phyloP scores from a whole-genome alignment of 805 yeast genomes.

The Aciculoconidium aculeatum region DNA sequence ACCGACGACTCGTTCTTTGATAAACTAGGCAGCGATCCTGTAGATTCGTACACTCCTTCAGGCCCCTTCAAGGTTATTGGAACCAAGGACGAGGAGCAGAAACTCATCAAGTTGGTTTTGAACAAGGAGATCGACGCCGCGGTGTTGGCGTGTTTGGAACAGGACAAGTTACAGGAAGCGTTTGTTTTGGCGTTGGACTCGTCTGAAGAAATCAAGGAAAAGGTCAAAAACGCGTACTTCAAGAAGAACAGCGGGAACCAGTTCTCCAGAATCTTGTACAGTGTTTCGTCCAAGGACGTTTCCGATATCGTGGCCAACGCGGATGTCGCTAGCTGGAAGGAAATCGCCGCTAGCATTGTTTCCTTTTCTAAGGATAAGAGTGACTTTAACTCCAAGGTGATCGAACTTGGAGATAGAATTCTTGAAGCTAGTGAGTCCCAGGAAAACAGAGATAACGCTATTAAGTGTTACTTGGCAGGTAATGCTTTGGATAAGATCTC shows the following conservation, averaged over 20 bases:
- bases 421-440: slow-evolving; percentile 20
- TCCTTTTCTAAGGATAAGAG: slow-evolving; percentile 45
- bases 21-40: slow-evolving; percentile 24
- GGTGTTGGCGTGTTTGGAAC: slow-evolving; percentile 56
- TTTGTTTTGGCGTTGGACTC: slow-evolving; percentile 72
- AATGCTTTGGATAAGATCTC: slow-evolving; percentile 75
- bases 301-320: slow-evolving; percentile 74
- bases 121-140: slow-evolving; percentile 62
- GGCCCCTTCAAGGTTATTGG: slow-evolving; percentile 45
- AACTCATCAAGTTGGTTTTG: slow-evolving; percentile 44
- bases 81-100: slow-evolving; percentile 39
- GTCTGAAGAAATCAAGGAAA: slow-evolving; percentile 50
- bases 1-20: slow-evolving; percentile 32
- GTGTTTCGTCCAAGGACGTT: slow-evolving; percentile 48
- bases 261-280: slow-evolving; percentile 70
- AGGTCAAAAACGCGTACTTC: slow-evolving; percentile 71
- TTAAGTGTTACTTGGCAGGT: slow-evolving; percentile 75
- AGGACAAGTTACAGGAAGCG: slow-evolving; percentile 69
- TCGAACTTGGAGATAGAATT: slow-evolving; percentile 75
- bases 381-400: slow-evolving; percentile 49
- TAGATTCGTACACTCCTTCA: slow-evolving; percentile 36
- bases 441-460: slow-evolving; percentile 62
- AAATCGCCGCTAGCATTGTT: slow-evolving; percentile 63
- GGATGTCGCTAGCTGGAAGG: slow-evolving; percentile 77
- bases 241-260: slow-evolving; percentile 46